Percentiles rank a stretch among this genome's conserved stretches.
Conservation (phyloP, 169 alveolate species). For the Theileria parva region DNA sequence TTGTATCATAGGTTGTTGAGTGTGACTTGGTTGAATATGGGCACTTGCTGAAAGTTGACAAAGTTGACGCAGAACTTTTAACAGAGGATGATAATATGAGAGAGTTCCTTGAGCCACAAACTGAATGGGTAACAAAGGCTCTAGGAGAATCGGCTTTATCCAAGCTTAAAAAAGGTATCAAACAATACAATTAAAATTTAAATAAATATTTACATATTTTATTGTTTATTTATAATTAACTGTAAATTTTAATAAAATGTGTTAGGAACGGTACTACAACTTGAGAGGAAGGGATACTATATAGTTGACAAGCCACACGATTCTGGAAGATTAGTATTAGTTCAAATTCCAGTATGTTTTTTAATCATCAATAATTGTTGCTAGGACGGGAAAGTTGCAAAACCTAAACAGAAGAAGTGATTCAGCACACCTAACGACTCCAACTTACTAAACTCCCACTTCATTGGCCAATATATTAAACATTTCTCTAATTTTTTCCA, state of each 20-base stretch:
- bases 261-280: conserved; percentile 86
- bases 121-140: conserved; percentile 80
- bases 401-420: conserved; percentile 22
- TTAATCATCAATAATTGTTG: background rate
- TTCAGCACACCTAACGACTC: no score
- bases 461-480: background rate
- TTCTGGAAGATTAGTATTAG: conserved; percentile 71
- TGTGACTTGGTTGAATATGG: conserved; percentile 90
- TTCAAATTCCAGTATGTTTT: conserved; percentile 93
- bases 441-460: background rate
- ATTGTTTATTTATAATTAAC: no score
- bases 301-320: conserved; percentile 84
- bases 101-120: conserved; percentile 54
- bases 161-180: conserved; percentile 53
- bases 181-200: background rate
- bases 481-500: background rate
- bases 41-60: conserved; percentile 89
- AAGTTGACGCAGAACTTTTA: conserved; percentile 87
- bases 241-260: background rate
- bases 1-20: conserved; percentile 61
- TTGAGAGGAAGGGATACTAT: conserved; percentile 98
- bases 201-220: background rate
- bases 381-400: conserved; percentile 63
- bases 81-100: conserved; percentile 59
- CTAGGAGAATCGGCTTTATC: conserved; percentile 82